Percentiles rank a stretch among this genome's conserved stretches.
These are phyloP conservation scores for Penicillium sp. DNA, from an alignment of 2,329 filamentous ascomycete species.

Conservation along the genomic window DNA sequence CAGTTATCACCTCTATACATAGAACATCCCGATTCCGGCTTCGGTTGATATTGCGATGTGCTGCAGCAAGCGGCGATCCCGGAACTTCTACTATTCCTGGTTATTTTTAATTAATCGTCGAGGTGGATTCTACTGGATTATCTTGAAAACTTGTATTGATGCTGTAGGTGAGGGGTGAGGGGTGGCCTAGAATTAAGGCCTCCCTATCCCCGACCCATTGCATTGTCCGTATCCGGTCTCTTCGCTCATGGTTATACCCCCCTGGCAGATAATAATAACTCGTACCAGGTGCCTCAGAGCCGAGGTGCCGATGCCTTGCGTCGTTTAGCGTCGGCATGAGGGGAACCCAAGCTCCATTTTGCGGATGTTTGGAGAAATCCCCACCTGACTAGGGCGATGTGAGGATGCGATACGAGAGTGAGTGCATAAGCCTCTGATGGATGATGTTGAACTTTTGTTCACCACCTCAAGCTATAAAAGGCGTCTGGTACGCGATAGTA, in stretches of 20 bases:
- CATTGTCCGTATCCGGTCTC: neutral
- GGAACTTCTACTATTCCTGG: no score
- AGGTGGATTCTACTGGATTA: neutral
- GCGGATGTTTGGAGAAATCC: neutral
- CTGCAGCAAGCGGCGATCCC: neutral
- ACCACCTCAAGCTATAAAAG: neutral
- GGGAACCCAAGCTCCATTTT: neutral
- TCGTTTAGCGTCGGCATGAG: neutral
- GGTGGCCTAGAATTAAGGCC: neutral
- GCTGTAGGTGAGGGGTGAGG: slow-evolving; percentile 1
- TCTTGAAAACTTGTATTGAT: neutral
- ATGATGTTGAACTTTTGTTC: neutral
- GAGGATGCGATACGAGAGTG: neutral
- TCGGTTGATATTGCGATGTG: neutral
- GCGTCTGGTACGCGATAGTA: neutral
- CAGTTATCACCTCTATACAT: neutral
- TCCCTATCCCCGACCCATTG: neutral
- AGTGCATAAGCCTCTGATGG: neutral
- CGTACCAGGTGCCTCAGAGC: neutral
- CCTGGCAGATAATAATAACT: neutral
- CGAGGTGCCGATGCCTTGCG: neutral
- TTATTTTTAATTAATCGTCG: neutral
- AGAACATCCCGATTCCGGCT: neutral
- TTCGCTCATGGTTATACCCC: neutral
- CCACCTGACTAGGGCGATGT: neutral